Conservation (phyloP, 371 early-diverging fungal species). For the Mucor velutinosus region DNA sequence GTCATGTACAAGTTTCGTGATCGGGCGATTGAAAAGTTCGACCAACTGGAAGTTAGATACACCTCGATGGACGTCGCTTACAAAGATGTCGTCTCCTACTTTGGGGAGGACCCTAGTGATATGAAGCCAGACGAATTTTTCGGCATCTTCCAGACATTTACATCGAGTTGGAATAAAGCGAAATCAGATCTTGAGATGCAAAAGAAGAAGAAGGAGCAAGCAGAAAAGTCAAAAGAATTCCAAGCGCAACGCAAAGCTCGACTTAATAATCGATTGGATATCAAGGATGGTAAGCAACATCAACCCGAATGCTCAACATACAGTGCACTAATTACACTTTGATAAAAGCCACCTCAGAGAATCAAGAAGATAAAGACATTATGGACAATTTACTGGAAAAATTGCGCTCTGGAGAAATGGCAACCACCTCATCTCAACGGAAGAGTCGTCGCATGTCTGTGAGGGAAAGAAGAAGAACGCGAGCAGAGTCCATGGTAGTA, state of each 20-base stretch:
- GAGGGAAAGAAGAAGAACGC: slow-evolving; percentile 49
- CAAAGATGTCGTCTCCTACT: slow-evolving; percentile 71
- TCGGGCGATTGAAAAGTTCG: slow-evolving; percentile 48
- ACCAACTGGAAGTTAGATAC: slow-evolving; percentile 54
- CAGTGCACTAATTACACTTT: background rate
- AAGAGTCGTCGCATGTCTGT: slow-evolving; percentile 41
- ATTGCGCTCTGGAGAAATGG: slow-evolving; percentile 71
- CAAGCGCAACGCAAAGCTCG: slow-evolving; percentile 52
- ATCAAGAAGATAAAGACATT: slow-evolving; percentile 75
- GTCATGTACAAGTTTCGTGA: slow-evolving; percentile 57
- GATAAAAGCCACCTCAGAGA: slow-evolving; percentile 20
- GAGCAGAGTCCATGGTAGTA: slow-evolving; percentile 63
- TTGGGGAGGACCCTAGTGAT: slow-evolving; percentile 80
- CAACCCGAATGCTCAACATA: background rate
- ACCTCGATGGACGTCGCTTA: slow-evolving; percentile 68
- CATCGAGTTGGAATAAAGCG: slow-evolving; percentile 67
- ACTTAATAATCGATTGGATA: slow-evolving; percentile 40
- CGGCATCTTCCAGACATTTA: slow-evolving; percentile 83
- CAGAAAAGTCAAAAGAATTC: slow-evolving; percentile 38
- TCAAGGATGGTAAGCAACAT: slow-evolving; percentile 35
- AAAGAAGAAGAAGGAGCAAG: slow-evolving; percentile 40
- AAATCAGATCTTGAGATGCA: slow-evolving; percentile 36
- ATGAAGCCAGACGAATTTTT: slow-evolving; percentile 92
- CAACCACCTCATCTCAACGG: slow-evolving; percentile 58
- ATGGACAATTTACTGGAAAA: slow-evolving; percentile 84